A percentile compares a stretch with the other conserved stretches of the same genome.
These are phyloP conservation scores for Pseudozyma sp. DNA, from an alignment of 1,284 basidiomycete species.

Conservation along the genomic window DNA sequence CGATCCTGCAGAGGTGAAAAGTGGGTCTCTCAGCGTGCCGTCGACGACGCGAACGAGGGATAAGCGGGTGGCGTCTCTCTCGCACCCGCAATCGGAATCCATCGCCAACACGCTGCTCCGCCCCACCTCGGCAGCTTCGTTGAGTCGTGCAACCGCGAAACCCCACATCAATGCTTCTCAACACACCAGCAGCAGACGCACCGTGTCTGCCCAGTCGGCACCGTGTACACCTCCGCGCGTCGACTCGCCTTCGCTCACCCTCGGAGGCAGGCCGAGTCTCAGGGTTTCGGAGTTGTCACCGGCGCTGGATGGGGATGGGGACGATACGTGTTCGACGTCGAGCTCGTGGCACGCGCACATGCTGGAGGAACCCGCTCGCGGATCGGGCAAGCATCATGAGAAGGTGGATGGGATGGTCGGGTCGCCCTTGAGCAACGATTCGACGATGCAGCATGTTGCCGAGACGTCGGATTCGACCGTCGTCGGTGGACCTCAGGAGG, in stretches of 20 bases:
- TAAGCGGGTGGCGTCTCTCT: slow-evolving; percentile 47
- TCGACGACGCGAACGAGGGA: slow-evolving; percentile 28
- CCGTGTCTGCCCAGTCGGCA: slow-evolving; percentile 37
- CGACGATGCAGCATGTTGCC: slow-evolving; percentile 7
- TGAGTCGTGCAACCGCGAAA: slow-evolving; percentile 8
- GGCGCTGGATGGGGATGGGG: slow-evolving; percentile 6
- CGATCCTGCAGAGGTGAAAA: neutral
- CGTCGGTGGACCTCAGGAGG: neutral
- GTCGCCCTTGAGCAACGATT: slow-evolving; percentile 20
- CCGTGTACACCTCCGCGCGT: slow-evolving; percentile 46
- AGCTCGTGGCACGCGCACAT: slow-evolving; percentile 55
- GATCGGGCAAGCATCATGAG: slow-evolving; percentile 7
- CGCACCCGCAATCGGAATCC: slow-evolving; percentile 15
- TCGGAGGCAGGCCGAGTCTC: slow-evolving; percentile 1
- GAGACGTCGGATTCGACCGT: slow-evolving; percentile 19
- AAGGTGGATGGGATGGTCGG: neutral
- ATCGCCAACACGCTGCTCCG: slow-evolving; percentile 4
- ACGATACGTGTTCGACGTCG: slow-evolving; percentile 26
- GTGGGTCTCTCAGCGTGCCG: slow-evolving; percentile 25
- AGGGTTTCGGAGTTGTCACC: slow-evolving; percentile 2
- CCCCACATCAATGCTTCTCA: neutral
- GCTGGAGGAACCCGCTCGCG: slow-evolving; percentile 21
- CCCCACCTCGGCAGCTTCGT: slow-evolving; percentile 24
- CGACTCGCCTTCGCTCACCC: slow-evolving; percentile 17
- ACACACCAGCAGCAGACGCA: slow-evolving; percentile 1